Evolutionary conservation across 2,329 filamentous ascomycete genomes (phyloP).

Genomic region (Huntiella omanensis): DNA sequence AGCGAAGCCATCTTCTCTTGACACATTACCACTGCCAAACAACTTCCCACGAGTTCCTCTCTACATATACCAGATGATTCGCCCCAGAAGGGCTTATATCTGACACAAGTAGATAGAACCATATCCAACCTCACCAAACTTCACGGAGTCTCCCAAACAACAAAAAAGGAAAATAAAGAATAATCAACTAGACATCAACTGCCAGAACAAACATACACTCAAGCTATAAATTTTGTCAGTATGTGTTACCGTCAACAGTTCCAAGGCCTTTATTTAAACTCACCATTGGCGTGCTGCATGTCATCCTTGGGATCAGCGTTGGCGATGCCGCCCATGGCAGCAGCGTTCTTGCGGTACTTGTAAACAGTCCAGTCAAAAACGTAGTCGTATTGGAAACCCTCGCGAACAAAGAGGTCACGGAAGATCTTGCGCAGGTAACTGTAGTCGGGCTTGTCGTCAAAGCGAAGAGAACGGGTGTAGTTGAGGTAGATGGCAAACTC

Average conservation of each 20-base stretch:
- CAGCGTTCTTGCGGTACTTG: constrained; percentile 99
- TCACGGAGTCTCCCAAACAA: neutral
- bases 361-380: constrained; percentile 99
- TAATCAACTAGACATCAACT: neutral
- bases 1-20: too few species aligned
- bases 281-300: constrained; percentile 55
- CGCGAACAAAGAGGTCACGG: constrained; percentile 95
- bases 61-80: neutral
- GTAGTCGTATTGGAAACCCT: constrained; percentile 99
- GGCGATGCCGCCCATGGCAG: constrained; percentile 78
- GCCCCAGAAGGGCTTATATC: constrained; percentile 12
- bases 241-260: neutral
- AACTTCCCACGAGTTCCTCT: neutral
- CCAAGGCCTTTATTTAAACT: constrained; percentile 26
- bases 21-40: neutral
- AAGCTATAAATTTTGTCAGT: neutral
- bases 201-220: too few species aligned
- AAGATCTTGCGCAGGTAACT: constrained; percentile 99
- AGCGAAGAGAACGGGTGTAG: constrained; percentile 95
- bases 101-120: neutral
- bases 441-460: constrained; percentile 99
- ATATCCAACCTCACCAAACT: neutral
- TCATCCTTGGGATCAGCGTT: constrained; percentile 52
- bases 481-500: constrained; percentile 99
- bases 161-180: neutral